Evolutionary conservation across 2,329 filamentous ascomycete species (phyloP).

Genomic region (Sarocladium strictum): DNA sequence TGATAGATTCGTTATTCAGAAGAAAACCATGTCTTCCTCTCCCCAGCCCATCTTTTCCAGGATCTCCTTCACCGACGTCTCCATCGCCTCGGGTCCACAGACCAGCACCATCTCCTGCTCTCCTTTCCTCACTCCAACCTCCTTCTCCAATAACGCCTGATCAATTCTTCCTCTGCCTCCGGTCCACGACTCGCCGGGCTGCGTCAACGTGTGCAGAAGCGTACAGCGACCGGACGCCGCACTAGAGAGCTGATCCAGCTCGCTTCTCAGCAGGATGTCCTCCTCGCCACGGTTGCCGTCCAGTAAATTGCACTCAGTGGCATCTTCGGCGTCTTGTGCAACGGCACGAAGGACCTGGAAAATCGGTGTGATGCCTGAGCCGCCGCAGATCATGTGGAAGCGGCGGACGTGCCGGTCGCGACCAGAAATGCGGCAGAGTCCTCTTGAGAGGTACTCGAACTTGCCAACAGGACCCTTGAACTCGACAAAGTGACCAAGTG

Average conservation of each 20-base stretch:
- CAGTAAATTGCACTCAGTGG: conserved; percentile 65
- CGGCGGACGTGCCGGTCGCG: conserved; percentile 50
- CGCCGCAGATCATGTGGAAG: conserved; percentile 83
- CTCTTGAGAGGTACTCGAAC: conserved; percentile 70
- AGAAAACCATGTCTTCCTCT: conserved; percentile 69
- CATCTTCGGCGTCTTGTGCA: conserved; percentile 56
- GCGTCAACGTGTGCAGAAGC: conserved; percentile 64
- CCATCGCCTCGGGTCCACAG: conserved; percentile 72
- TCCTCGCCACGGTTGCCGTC: conserved; percentile 71
- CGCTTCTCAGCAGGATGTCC: conserved; percentile 74
- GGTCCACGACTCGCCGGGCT: conserved; percentile 57
- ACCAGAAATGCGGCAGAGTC: conserved; percentile 55
- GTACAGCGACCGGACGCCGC: conserved; percentile 51
- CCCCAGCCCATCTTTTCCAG: not conserved
- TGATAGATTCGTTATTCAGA: conserved; percentile 37
- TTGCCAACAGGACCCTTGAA: conserved; percentile 87
- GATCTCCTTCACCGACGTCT: conserved; percentile 47
- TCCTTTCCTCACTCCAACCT: conserved; percentile 38
- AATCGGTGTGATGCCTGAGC: conserved; percentile 88
- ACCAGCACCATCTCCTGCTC: conserved; percentile 58
- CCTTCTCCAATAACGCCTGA: conserved; percentile 52
- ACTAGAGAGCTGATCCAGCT: conserved; percentile 59
- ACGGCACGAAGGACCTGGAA: conserved; percentile 76
- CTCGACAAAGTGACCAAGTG: conserved; percentile 67
- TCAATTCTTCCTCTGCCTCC: conserved; percentile 65